These are phyloP conservation scores for Kuraishia cidri DNA, from an alignment of 805 yeast genomes.

Conservation along the genomic window DNA sequence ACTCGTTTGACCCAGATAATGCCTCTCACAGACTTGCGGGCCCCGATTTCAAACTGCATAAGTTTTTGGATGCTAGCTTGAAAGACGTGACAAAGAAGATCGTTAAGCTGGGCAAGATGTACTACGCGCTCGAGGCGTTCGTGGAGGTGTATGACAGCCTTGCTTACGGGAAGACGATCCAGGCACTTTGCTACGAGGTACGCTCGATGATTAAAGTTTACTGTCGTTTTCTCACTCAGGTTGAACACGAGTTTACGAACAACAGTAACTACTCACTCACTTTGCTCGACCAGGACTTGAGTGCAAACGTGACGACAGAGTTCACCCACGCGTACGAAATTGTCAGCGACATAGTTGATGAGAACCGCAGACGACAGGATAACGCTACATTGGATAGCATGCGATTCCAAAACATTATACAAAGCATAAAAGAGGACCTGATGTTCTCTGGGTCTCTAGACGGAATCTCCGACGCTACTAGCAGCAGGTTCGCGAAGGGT, in stretches of 20 bases:
- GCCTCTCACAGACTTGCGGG: conserved; percentile 40
- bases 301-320: conserved; percentile 22
- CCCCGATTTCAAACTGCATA: conserved; percentile 69
- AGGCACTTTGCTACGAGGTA: conserved; percentile 59
- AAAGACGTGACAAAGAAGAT: conserved; percentile 61
- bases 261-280: conserved; percentile 49
- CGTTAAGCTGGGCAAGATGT: conserved; percentile 54
- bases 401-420: conserved; percentile 20
- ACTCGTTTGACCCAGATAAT: conserved; percentile 40
- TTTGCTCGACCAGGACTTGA: conserved; percentile 43
- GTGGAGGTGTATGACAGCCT: conserved; percentile 47
- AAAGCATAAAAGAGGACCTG: conserved; percentile 28
- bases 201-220: conserved; percentile 29
- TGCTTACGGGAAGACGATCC: conserved; percentile 63
- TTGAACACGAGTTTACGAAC: conserved; percentile 45
- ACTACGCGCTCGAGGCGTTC: conserved; percentile 48
- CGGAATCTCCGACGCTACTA: conserved; percentile 41
- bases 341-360: conserved; percentile 38
- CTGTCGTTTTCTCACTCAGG: conserved; percentile 20
- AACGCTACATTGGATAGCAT: conserved; percentile 16
- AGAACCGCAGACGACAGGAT: conserved; percentile 28
- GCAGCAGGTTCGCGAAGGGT: conserved; percentile 60
- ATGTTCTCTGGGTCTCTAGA: conserved; percentile 37
- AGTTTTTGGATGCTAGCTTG: conserved; percentile 63
- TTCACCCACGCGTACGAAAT: conserved; percentile 53